Evolutionary conservation across 2,329 filamentous ascomycete species (phyloP).

Genomic region (Penicillium verrucosum): DNA sequence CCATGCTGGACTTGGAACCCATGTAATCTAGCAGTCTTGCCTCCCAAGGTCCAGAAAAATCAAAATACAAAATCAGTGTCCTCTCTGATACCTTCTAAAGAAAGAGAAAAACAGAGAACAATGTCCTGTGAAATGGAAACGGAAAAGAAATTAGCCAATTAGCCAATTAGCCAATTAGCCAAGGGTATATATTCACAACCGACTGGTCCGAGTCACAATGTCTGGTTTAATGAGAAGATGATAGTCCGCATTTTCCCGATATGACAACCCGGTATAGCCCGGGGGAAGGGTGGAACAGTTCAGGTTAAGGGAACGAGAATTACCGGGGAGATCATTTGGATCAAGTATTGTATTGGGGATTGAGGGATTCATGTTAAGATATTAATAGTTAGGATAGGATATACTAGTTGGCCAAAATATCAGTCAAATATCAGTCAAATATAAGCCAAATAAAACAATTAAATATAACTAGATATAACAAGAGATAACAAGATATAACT

Average conservation of each 20-base stretch:
- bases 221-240: not conserved
- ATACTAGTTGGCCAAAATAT: too few species aligned
- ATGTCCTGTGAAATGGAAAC: not conserved
- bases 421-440: too few species aligned
- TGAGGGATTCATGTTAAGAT: not conserved
- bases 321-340: too few species aligned
- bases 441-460: too few species aligned
- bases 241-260: constrained; percentile 36
- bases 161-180: too few species aligned
- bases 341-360: not conserved
- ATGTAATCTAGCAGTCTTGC: constrained; percentile 33
- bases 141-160: constrained; percentile 21
- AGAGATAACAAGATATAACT: too few species aligned
- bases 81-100: not conserved
- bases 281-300: constrained; percentile 11
- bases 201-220: constrained; percentile 22
- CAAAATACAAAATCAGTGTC: not conserved
- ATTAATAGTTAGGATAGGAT: not conserved
- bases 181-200: constrained; percentile 7
- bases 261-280: constrained; percentile 16
- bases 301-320: too few species aligned
- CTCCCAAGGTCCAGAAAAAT: constrained; percentile 11
- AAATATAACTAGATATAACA: too few species aligned
- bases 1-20: constrained; percentile 27
- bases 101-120: constrained; percentile 6